Base-by-base conservation (phyloP, 176 grass and related monocot species). In the Elaeis guineensis region DNA sequence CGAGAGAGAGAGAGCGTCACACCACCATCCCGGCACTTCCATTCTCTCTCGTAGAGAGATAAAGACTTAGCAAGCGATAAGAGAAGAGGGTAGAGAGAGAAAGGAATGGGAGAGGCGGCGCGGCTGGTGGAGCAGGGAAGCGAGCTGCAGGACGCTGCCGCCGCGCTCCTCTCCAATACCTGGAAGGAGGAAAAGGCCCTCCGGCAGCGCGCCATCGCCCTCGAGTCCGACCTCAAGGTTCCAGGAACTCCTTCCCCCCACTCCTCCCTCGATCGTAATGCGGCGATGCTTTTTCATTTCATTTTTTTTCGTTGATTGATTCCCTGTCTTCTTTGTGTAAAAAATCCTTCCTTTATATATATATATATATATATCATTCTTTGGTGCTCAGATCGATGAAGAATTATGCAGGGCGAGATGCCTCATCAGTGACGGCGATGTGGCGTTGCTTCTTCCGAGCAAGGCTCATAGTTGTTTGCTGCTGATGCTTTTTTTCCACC, bases 121-220 rank as follows among this genome's bases (percentile, higher is more conserved):
- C 62, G 19, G 56, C 59, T 81, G 61, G 86, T 78, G 53, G 91
- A 90, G 72, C 73, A 79, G 65, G 83, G 86, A 56, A 64, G 84
- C 57, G 87, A 97, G 81, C 84, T 97, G 30, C 92, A 91, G 84
- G 92, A 97, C 11, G 92, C 84, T 11, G 87, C 84, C 39, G 81
- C 87, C n/a, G 58, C 73, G 62, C 76, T 85, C 75, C 57, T 85
- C 28, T 63, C 81, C 64, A 55, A 66, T 51, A 72, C 87, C 57
- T 76, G 78, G 76, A 76, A 64, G 26, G 87, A 85, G 66, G 93
- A 97, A 81, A 78, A 97, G 70, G 72, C 78, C 16, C 81, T 97
- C 22, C 80, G 92, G 26, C 84, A 83, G 75, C 78, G 87, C 20
- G 81, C 84, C 3, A 50, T 86, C 62, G 81, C 82, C 51, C 56